Conservation (phyloP, 2,329 filamentous ascomycete genomes). For the Moelleriella libera region DNA sequence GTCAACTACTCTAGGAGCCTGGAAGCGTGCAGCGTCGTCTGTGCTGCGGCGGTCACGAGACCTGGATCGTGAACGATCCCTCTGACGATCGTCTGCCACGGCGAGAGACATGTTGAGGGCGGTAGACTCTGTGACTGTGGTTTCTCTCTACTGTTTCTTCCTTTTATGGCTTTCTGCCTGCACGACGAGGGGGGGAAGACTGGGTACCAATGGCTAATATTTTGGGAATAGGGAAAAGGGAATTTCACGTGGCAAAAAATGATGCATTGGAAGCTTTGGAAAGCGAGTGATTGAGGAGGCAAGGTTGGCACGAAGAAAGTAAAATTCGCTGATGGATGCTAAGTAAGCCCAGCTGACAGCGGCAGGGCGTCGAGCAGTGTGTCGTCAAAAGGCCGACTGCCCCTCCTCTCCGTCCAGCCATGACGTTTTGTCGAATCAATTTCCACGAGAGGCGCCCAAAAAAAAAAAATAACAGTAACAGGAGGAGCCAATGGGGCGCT, state of each 20-base stretch:
- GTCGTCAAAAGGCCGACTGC: background rate
- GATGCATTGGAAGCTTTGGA: too few relatives aligned
- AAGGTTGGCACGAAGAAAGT: too few relatives aligned
- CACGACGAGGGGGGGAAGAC: too few relatives aligned
- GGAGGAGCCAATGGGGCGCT: background rate
- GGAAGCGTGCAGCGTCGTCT: constrained; percentile 15
- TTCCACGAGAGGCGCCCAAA: background rate
- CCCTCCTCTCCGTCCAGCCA: background rate
- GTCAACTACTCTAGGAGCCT: constrained; percentile 20
- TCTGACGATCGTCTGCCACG: constrained; percentile 28
- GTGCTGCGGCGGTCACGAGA: constrained; percentile 20
- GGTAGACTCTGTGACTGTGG: background rate
- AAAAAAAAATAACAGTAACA: background rate
- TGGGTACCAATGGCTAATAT: too few relatives aligned
- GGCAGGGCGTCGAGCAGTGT: background rate
- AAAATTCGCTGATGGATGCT: too few relatives aligned
- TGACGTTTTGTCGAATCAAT: background rate
- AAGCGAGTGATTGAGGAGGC: too few relatives aligned
- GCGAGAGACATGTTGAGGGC: constrained; percentile 32
- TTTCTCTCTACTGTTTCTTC: background rate
- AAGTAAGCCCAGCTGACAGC: background rate
- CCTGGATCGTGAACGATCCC: constrained; percentile 33
- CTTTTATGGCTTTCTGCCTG: too few relatives aligned
- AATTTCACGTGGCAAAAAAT: too few relatives aligned
- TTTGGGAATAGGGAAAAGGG: too few relatives aligned